Evolutionary conservation across 495 filamentous ascomycete genomes (phyloP).

Genomic region (Letharia lupina): DNA sequence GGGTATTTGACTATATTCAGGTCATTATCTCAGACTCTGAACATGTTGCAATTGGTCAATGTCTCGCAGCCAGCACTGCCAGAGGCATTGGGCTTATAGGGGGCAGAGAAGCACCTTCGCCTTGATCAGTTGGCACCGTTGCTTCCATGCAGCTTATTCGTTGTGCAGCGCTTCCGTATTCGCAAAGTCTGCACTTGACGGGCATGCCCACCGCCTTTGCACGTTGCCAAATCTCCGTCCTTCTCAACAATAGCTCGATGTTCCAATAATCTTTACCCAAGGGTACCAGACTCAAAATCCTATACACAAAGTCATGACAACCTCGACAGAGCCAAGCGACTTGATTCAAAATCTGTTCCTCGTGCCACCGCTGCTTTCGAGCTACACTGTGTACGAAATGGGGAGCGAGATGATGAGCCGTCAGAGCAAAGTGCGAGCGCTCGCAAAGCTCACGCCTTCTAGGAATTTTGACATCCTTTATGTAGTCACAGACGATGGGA

Average conservation of each 20-base stretch:
- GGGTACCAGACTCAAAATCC: neutral
- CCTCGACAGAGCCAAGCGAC: constrained; percentile 9
- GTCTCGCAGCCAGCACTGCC: neutral
- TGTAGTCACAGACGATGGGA: neutral
- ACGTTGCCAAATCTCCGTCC: neutral
- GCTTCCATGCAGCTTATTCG: neutral
- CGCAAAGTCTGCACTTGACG: neutral
- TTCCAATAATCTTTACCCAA: constrained; percentile 2
- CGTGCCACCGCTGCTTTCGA: neutral
- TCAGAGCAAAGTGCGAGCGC: neutral
- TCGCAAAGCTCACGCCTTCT: neutral
- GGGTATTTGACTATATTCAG: neutral
- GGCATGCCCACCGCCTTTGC: neutral
- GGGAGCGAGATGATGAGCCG: constrained; percentile 5
- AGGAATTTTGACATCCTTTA: neutral
- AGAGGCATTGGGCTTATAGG: neutral
- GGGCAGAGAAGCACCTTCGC: neutral
- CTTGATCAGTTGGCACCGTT: neutral
- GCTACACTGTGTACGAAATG: neutral
- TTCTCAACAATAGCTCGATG: constrained; percentile 1
- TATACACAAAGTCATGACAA: neutral
- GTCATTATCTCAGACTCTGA: neutral
- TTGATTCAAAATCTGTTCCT: neutral
- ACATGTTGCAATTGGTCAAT: neutral
- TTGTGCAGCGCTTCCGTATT: neutral